phyloP scores from a whole-genome alignment of 1,139 yeast genomes.

The Kurtzmaniella quercitrusa region DNA sequence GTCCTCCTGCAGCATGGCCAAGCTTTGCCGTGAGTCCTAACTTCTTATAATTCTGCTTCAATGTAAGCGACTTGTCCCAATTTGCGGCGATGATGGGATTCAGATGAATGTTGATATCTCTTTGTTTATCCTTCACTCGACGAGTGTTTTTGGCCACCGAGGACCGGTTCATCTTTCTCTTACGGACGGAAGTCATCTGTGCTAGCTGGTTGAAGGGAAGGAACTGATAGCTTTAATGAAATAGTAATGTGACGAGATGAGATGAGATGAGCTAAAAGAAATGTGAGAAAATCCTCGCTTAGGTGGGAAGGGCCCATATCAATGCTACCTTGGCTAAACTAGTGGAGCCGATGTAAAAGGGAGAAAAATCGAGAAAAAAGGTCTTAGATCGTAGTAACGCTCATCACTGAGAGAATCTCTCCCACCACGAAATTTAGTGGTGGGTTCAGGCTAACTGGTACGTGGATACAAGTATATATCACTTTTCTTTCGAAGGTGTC shows the following conservation, averaged over 20 bases:
- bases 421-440: no score
- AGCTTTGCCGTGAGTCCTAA: constrained; percentile 71
- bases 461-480: no score
- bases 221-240: not conserved
- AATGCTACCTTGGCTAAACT: no score
- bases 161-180: constrained; percentile 78
- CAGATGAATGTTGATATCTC: constrained; percentile 57
- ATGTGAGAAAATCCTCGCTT: not conserved
- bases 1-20: constrained; percentile 66
- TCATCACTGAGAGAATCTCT: no score
- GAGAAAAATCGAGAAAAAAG: no score
- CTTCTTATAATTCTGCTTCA: constrained; percentile 76
- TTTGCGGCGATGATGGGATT: constrained; percentile 83
- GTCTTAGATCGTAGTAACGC: no score
- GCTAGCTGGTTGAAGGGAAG: constrained; percentile 5
- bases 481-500: no score
- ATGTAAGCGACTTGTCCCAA: constrained; percentile 83
- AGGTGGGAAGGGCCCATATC: not conserved
- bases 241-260: no score
- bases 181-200: constrained; percentile 75
- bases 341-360: no score
- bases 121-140: constrained; percentile 63
- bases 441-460: no score
- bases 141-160: constrained; percentile 66
- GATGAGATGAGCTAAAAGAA: constrained; percentile 3